phyloP scores from a whole-genome alignment of 148 eudicot species.

The Tetragonia tetragonoides region DNA sequence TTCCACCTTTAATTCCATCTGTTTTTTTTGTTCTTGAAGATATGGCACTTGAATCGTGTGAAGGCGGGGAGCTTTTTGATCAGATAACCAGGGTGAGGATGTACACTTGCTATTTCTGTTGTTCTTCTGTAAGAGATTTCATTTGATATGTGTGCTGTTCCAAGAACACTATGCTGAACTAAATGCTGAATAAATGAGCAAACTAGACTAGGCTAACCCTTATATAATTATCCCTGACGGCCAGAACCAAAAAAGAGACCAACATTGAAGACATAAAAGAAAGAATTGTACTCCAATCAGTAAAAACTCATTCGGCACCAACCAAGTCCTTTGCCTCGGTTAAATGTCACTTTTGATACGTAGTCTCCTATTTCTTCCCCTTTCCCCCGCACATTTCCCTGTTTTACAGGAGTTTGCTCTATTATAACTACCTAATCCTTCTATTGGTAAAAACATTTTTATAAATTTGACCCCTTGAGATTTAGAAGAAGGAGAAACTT shows the following conservation, averaged over 20 bases:
- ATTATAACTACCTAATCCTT: too few relatives aligned
- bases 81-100: slow-evolving; percentile 92
- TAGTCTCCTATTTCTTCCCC: too few relatives aligned
- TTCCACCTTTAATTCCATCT: background rate
- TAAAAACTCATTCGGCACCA: too few relatives aligned
- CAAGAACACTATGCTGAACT: background rate
- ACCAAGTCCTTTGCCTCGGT: too few relatives aligned
- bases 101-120: background rate
- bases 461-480: too few relatives aligned
- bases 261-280: background rate
- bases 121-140: background rate
- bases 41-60: slow-evolving; percentile 98
- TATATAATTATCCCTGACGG: background rate
- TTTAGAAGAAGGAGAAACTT: too few relatives aligned
- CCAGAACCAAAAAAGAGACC: background rate
- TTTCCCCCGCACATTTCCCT: too few relatives aligned
- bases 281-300: background rate
- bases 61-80: slow-evolving; percentile 98
- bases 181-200: background rate
- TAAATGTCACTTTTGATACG: too few relatives aligned
- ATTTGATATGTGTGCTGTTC: slow-evolving; percentile 3
- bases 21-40: slow-evolving; percentile 45
- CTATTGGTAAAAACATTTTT: too few relatives aligned
- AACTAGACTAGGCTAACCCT: background rate
- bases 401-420: too few relatives aligned